Evolutionary conservation across 2,329 filamentous ascomycete genomes (phyloP), one percentile per base, ranked within the genome.

Genomic region (Penicillium sp.): DNA sequence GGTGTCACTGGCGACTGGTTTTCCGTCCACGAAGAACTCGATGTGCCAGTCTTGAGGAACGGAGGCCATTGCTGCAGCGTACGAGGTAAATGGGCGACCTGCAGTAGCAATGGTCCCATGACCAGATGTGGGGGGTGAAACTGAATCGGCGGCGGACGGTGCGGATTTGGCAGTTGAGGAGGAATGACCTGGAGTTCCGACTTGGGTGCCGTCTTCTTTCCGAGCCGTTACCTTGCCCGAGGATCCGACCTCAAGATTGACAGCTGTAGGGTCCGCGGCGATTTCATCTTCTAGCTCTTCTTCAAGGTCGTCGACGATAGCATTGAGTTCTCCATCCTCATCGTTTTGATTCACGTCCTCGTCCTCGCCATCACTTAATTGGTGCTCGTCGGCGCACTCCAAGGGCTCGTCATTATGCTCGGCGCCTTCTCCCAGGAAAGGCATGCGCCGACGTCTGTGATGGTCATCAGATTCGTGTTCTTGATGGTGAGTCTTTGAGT

Each of bases 31-130:
- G 56, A 82, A 90, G 70, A 98, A 98, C 63, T 97, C 88, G 51
- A 98, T 90, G 62, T 98, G 91, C 93, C 93, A 98, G 63, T 97
- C 90, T 63, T 94, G 86, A 1, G 90, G 88, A 0, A 82, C 76
- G 11, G 87, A 76, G 58, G 90, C 87, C 45, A 94, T 80, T 4
- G 89, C 89, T 45, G 88, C 86, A 25, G 90, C 85, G 66, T 96
- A 95, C 0, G 90, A 72, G 25, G 67, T 89, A 69, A 88, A 82
- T 2, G 85, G 79, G 8, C 85, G 79, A 8, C 69, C 67, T 32
- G 74, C 66, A 62, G 56, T 69, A 1, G 83, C 78, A 12, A 84
- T 74, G 0, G 81, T 73, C 44, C 70, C 54, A 60, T 57, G 59
- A 5, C 54, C 53, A 26, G 50, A 53, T 4, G 60, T 53, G 18